phyloP scores from a whole-genome alignment of 352 stramenopile species.

The Thalassiosira mediterranea region DNA sequence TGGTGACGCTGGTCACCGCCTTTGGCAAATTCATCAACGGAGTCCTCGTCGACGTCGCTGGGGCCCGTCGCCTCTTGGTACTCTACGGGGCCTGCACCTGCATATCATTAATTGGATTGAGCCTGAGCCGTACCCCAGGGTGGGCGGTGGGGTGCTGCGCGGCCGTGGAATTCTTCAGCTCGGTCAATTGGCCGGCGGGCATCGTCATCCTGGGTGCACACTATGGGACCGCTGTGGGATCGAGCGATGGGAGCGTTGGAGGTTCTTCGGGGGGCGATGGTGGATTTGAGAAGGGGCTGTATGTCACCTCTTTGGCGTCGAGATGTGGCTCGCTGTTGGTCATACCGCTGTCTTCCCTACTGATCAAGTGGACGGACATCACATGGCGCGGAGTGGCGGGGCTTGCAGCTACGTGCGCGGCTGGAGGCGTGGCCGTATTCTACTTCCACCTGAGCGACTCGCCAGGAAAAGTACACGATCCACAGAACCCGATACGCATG shows the following conservation, averaged over 20 bases:
- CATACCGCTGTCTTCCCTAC: constrained; percentile 65
- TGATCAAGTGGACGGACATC: constrained; percentile 59
- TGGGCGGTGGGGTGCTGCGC: constrained; percentile 64
- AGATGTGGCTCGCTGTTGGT: constrained; percentile 73
- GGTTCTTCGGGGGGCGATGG: too few relatives aligned
- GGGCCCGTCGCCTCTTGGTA: constrained; percentile 63
- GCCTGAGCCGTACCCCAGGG: constrained; percentile 42
- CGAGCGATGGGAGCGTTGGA: too few relatives aligned
- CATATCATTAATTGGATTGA: constrained; percentile 61
- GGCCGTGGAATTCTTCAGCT: constrained; percentile 75
- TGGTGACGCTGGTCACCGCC: constrained; percentile 66
- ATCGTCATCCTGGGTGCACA: constrained; percentile 68
- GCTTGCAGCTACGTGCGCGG: constrained; percentile 50
- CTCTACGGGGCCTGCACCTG: constrained; percentile 57
- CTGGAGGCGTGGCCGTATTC: constrained; percentile 61
- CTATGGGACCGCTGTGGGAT: constrained; percentile 21
- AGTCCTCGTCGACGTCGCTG: constrained; percentile 68
- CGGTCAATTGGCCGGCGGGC: constrained; percentile 70
- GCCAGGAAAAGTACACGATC: constrained; percentile 64
- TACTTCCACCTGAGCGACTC: constrained; percentile 67
- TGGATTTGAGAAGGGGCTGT: constrained; percentile 75
- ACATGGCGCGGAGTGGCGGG: constrained; percentile 51
- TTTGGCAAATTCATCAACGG: constrained; percentile 82
- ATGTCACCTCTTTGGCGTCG: constrained; percentile 70
- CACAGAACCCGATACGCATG: constrained; percentile 72